Base-by-base conservation (phyloP, 345 rosid species). In the Zanthoxylum bungeanum region DNA sequence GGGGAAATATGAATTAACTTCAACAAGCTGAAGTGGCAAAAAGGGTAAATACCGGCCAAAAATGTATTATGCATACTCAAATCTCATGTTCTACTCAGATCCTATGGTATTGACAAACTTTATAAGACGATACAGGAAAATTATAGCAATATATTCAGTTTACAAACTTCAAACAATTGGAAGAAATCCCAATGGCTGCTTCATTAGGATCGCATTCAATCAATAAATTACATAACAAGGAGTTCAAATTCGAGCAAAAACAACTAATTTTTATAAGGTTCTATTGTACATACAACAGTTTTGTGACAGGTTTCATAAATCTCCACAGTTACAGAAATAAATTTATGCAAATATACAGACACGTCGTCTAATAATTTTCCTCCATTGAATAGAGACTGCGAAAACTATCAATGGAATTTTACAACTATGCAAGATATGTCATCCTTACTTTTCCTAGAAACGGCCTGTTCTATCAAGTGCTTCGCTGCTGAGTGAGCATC, bases 351-450 rank as follows among this genome's bases (percentile, higher is more conserved):
- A 17, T 69, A 76, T 69, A 62, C 70, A 71, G 33, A 66, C 79
- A 55, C 0, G n/a, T 30, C 46, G 17, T 71, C 60, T 12, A 33
- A 39, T 17, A 60, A 33, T 19, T 55, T 56, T 59, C 63, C 44
- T 68, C 51, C 62, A 46, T 46, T 36, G 28, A 47, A n/a, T 7
- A 64, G 28, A 55, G 40, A 11, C 19, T 11, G 31, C 42, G 19
- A 64, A 47, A 17, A 49, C 10, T 28, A 60, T 76, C 77, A 85
- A 37, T 81, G 93, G 61, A 93, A 88, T 78, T 78, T 85, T 31
- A 93, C 96, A 75, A 93, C 93, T 60, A 93, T 79, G 85, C 97
- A 93, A 9, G 97, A 93, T 69, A 93, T 91, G 78, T 93, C 98
- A 71, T 93, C 98, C 83, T 86, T 91, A 75, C 97, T 91, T 73